phyloP scores from a whole-genome alignment of 768 basidiomycete genomes.

The Heimioporus sp. region DNA sequence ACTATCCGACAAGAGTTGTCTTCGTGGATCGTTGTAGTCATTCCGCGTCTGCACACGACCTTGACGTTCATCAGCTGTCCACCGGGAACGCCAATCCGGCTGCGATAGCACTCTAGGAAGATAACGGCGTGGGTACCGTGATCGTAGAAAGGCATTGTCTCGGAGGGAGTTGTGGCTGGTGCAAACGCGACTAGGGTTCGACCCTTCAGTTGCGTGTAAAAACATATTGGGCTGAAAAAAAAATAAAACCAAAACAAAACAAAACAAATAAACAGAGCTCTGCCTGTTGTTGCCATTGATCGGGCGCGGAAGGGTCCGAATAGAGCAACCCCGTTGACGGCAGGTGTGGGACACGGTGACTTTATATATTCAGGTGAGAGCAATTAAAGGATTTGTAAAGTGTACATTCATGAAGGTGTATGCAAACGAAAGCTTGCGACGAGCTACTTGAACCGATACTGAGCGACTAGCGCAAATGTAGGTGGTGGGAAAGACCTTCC shows the following conservation, averaged over 20 bases:
- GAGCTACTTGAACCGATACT: no score
- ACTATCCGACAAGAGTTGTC: slow-evolving; percentile 31
- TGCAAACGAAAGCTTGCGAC: no score
- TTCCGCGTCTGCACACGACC: slow-evolving; percentile 18
- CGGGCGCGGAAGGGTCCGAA: slow-evolving; percentile 30
- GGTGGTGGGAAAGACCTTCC: no score
- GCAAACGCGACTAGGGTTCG: slow-evolving; percentile 16
- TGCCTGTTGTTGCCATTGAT: slow-evolving; percentile 30
- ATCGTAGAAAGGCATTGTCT: slow-evolving; percentile 19
- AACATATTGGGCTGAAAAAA: no score
- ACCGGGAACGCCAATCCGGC: slow-evolving; percentile 14
- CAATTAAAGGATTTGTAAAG: no score
- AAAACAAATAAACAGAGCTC: slow-evolving; percentile 13
- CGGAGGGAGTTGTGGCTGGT: slow-evolving; percentile 8
- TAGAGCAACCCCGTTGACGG: no score
- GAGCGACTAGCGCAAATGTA: no score
- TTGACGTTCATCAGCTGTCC: slow-evolving; percentile 24
- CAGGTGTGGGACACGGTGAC: no score
- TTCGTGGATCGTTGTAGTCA: slow-evolving; percentile 18
- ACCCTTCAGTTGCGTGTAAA: no score
- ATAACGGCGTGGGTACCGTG: slow-evolving; percentile 26
- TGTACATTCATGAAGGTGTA: no score
- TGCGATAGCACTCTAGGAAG: slow-evolving; percentile 19
- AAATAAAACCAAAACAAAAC: no score
- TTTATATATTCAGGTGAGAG: no score